phyloP scores from a whole-genome alignment of 139 green algal species.

The Choricystis sp. region DNA sequence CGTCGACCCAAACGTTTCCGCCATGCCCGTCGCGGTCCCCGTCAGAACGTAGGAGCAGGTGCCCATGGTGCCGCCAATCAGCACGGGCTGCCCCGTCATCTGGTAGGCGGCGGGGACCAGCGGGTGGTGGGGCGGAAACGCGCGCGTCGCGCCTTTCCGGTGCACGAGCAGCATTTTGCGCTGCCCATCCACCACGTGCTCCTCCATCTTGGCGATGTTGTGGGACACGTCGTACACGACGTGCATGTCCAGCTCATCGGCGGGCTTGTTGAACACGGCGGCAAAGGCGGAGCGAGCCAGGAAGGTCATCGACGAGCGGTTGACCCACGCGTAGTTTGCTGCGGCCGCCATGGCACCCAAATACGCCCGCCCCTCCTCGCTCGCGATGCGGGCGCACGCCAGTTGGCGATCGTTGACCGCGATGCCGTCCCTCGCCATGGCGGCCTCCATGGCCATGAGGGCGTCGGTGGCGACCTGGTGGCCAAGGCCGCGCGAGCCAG shows the following conservation, averaged over 20 bases:
- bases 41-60: slow-evolving; percentile 82
- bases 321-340: slow-evolving; percentile 87
- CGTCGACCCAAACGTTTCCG: slow-evolving; percentile 64
- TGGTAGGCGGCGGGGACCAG: slow-evolving; percentile 82
- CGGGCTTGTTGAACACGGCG: slow-evolving; percentile 54
- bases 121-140: slow-evolving; percentile 77
- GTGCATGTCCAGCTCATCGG: slow-evolving; percentile 83
- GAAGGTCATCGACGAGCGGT: slow-evolving; percentile 75
- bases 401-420: slow-evolving; percentile 69
- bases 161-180: slow-evolving; percentile 69
- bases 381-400: slow-evolving; percentile 64
- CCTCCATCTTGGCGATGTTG: slow-evolving; percentile 87
- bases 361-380: slow-evolving; percentile 65
- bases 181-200: slow-evolving; percentile 66
- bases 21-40: slow-evolving; percentile 63
- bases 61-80: slow-evolving; percentile 85
- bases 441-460: slow-evolving; percentile 63
- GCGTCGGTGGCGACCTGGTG: slow-evolving; percentile 79
- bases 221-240: slow-evolving; percentile 82
- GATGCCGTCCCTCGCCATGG: slow-evolving; percentile 66
- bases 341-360: slow-evolving; percentile 74
- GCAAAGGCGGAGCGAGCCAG: slow-evolving; percentile 61
- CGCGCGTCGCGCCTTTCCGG: slow-evolving; percentile 70
- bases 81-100: slow-evolving; percentile 67
- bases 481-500: slow-evolving; percentile 57